A percentile compares a stretch with the other conserved stretches of the same genome.
Evolutionary conservation across 2,329 filamentous ascomycete genomes (phyloP).

Genomic region (Aspergillus novofumigatus): DNA sequence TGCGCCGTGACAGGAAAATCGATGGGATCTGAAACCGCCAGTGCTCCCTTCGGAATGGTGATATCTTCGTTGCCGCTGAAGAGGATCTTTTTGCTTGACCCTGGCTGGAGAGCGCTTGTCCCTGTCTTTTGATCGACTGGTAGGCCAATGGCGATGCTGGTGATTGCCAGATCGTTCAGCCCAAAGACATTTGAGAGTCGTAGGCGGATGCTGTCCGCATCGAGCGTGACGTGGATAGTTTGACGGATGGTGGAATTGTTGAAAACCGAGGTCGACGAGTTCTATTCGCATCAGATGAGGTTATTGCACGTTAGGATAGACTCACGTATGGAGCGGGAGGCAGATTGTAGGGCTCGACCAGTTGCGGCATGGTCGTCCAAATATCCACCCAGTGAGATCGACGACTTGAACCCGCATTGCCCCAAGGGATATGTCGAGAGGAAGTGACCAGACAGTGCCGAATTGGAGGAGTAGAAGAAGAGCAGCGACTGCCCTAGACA

Average conservation of each 20-base stretch:
- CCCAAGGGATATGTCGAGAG: background rate
- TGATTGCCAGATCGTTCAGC: constrained; percentile 56
- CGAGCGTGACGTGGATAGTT: constrained; percentile 58
- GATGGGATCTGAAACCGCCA: constrained; percentile 60
- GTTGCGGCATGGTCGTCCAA: constrained; percentile 64
- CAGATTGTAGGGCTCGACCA: constrained; percentile 59
- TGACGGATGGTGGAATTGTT: constrained; percentile 62
- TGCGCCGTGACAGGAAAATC: constrained; percentile 50
- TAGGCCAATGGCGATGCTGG: constrained; percentile 55
- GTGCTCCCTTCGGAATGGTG: constrained; percentile 53
- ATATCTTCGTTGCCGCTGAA: constrained; percentile 54
- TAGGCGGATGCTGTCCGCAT: constrained; percentile 55
- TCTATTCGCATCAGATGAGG: constrained; percentile 36
- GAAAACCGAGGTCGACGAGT: constrained; percentile 52
- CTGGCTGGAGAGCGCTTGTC: constrained; percentile 48
- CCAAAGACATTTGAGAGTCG: constrained; percentile 65
- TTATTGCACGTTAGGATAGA: background rate
- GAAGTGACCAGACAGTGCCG: background rate
- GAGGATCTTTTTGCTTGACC: constrained; percentile 52
- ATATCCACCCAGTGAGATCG: constrained; percentile 55
- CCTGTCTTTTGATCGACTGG: constrained; percentile 44
- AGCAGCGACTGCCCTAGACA: background rate
- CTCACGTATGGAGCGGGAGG: constrained; percentile 58
- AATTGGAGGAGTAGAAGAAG: background rate
- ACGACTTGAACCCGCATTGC: background rate